Conservation (phyloP, 2,329 filamentous ascomycete species). For the Orbilia javanica region DNA sequence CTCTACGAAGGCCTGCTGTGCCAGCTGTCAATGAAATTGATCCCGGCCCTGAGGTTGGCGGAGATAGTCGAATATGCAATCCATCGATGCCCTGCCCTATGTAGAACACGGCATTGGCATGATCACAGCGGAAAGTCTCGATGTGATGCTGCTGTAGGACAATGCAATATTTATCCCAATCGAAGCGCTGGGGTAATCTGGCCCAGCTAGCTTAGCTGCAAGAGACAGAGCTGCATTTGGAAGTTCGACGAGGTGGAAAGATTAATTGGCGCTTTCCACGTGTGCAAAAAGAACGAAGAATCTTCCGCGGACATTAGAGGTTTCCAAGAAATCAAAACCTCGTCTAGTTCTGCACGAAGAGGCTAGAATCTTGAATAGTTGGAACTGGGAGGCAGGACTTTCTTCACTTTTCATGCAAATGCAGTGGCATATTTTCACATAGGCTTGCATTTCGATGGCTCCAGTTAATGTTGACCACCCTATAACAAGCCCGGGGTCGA, state of each 20-base stretch:
- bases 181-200: background rate
- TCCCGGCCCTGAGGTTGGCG: constrained; percentile 9
- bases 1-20: constrained; percentile 12
- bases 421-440: constrained; percentile 26
- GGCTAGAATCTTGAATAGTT: constrained; percentile 1
- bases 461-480: background rate
- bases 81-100: constrained; percentile 8
- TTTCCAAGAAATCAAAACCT: constrained; percentile 19
- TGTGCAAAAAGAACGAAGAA: constrained; percentile 15
- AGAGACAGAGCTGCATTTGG: constrained; percentile 28
- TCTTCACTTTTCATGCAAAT: constrained; percentile 16
- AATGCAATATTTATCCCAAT: background rate
- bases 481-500: background rate
- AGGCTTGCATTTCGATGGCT: constrained; percentile 18
- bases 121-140: background rate
- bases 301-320: constrained; percentile 44
- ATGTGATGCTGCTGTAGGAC: constrained; percentile 7
- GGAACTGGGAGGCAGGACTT: background rate
- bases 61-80: constrained; percentile 26
- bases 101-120: constrained; percentile 5
- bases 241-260: constrained; percentile 31
- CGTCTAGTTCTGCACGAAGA: background rate
- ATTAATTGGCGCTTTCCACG: constrained; percentile 33
- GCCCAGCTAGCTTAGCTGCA: background rate
- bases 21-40: constrained; percentile 37